Base-by-base conservation (phyloP, 1,284 basidiomycete species). In the Ustilago nuda region DNA sequence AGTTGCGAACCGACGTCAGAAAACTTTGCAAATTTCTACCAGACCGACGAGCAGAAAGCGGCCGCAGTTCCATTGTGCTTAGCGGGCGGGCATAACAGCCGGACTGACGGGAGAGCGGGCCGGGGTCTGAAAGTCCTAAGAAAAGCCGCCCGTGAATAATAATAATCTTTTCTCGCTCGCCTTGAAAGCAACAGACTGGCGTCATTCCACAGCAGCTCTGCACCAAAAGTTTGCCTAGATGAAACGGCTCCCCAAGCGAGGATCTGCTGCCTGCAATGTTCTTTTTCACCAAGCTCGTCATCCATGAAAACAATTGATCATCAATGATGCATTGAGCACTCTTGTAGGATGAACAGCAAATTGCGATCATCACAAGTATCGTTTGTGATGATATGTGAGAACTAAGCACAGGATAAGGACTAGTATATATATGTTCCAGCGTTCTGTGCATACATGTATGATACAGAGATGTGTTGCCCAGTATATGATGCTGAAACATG, bases 311-410 rank as follows among this genome's bases (percentile, higher is more conserved):
- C 23, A 27, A 45, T 37, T 45, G 7, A 15, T 17, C 48, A 27
- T 27, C 48, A 50, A 30, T 27, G 48, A 30, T 50, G 48, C 30
- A 50, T 32, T 12, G 48, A 50, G 48, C 48, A 50, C 48, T 27
- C 3, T 3, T 27, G 23, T 27, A 27, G 3, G 23, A 27, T 0
- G 23, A 3, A 27, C 23, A 27, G 23, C 23, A 27, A 27, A 27
- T 27, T 3, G 23, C 23, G 23, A 27, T 27, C 3, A 27, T 27
- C 23, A 27, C 23, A 27, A 27, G 23, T 27, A 27, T 27, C 23
- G 23, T 3, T 27, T 27, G 23, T 3, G 23, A 27, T 27, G 23
- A 3, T 27, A 27, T 27, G 23, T 27, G 23, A 27, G 23, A 3
- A 27, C 23, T 27, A 27, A 27, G 23, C 23, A 27, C 23, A 27